These are phyloP conservation scores for Hypoxylon trugodes DNA, from an alignment of 495 filamentous ascomycete species.

Conservation along the genomic window DNA sequence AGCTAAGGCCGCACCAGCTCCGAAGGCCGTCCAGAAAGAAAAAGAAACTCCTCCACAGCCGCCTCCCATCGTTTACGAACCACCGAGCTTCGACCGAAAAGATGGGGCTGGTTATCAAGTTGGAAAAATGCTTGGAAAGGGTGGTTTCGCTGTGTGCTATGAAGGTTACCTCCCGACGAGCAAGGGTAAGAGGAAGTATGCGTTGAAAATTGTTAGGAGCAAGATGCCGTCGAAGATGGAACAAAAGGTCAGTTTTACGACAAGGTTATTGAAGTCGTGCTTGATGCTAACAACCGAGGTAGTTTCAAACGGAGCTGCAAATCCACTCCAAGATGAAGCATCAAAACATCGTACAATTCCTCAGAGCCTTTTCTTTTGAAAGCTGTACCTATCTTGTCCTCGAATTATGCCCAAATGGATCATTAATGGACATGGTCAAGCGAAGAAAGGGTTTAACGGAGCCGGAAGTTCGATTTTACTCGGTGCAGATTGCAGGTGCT, in stretches of 20 bases:
- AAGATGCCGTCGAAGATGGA: constrained; percentile 83
- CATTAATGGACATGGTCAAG: constrained; percentile 98
- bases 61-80: constrained; percentile 79
- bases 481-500: constrained; percentile 92
- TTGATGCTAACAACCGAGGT: constrained; percentile 46
- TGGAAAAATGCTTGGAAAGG: constrained; percentile 87
- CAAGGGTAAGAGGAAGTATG: constrained; percentile 69
- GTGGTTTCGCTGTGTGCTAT: constrained; percentile 94
- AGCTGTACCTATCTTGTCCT: constrained; percentile 91
- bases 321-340: constrained; percentile 98
- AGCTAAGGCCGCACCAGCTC: constrained; percentile 60
- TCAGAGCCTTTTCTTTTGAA: constrained; percentile 91
- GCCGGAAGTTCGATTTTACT: constrained; percentile 89
- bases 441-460: constrained; percentile 85
- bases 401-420: constrained; percentile 94
- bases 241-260: constrained; percentile 74
- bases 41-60: constrained; percentile 81
- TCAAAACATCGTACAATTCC: constrained; percentile 91
- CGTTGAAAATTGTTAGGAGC: constrained; percentile 90
- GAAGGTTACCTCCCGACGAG: constrained; percentile 67
- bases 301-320: constrained; percentile 98
- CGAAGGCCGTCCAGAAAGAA: constrained; percentile 61
- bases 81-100: constrained; percentile 64
- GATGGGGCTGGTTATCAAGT: constrained; percentile 82
- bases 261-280: background rate